These are phyloP conservation scores for Achaetomiella virescens DNA, from an alignment of 495 filamentous ascomycete species.

Conservation along the genomic window DNA sequence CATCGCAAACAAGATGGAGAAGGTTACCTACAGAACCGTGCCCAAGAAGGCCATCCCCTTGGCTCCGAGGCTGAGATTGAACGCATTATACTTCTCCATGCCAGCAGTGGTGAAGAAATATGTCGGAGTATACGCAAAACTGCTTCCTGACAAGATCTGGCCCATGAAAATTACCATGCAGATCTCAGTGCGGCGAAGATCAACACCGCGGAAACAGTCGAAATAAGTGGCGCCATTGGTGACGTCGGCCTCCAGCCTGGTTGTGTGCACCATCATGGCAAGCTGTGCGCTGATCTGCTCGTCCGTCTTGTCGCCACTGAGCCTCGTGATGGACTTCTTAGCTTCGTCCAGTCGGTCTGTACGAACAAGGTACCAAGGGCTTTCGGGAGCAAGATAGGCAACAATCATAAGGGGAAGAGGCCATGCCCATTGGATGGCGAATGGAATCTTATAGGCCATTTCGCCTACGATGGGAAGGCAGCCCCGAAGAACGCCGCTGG, in stretches of 20 bases:
- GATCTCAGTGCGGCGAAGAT: constrained; percentile 53
- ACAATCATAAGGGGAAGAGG: constrained; percentile 49
- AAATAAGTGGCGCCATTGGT: constrained; percentile 50
- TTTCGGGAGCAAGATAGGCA: constrained; percentile 51
- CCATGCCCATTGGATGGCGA: constrained; percentile 63
- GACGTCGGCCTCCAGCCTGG: constrained; percentile 53
- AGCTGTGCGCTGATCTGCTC: constrained; percentile 27
- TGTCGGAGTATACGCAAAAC: constrained; percentile 53
- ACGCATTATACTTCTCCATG: constrained; percentile 30
- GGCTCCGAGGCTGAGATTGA: neutral
- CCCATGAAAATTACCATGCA: constrained; percentile 39
- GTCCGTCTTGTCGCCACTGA: constrained; percentile 27
- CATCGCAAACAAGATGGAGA: no score
- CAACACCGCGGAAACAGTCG: constrained; percentile 51
- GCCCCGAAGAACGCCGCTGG: constrained; percentile 48
- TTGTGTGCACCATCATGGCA: constrained; percentile 57
- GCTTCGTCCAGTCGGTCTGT: constrained; percentile 49
- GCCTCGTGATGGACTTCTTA: constrained; percentile 37
- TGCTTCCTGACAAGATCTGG: constrained; percentile 50
- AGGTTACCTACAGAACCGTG: constrained; percentile 44
- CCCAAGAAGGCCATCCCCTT: constrained; percentile 41
- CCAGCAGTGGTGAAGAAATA: constrained; percentile 63
- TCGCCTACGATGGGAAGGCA: constrained; percentile 33
- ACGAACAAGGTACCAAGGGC: constrained; percentile 58
- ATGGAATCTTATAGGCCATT: constrained; percentile 53